Evolutionary conservation across 257 asterid genomes (phyloP).

Genomic region (Gentiana dahurica): DNA sequence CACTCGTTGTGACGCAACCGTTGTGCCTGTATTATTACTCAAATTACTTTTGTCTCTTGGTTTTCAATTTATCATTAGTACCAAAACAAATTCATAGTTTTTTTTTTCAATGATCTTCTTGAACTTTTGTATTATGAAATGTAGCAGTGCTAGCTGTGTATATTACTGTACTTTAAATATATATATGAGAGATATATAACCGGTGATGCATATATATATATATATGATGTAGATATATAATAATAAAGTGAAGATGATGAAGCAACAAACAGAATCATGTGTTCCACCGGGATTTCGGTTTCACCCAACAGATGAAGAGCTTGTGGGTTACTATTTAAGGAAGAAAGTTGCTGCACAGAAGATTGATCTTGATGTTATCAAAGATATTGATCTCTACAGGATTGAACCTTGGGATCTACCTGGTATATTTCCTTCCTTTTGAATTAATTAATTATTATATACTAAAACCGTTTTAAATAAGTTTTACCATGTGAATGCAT

Average conservation of each 20-base stretch:
- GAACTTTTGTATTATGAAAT: not conserved
- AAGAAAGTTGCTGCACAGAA: slow-evolving; percentile 65
- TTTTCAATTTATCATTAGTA: no score
- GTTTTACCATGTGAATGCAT: no score
- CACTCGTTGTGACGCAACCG: no score
- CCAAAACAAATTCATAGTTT: no score
- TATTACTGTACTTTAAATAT: slow-evolving; percentile 15
- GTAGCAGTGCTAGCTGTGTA: not conserved
- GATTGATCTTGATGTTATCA: slow-evolving; percentile 65
- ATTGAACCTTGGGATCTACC: slow-evolving; percentile 80
- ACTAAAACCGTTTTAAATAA: no score
- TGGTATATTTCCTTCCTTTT: slow-evolving; percentile 22
- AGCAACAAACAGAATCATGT: slow-evolving; percentile 44
- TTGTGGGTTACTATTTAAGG: slow-evolving; percentile 57
- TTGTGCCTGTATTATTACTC: no score
- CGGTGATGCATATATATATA: slow-evolving; percentile 22
- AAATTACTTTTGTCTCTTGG: no score
- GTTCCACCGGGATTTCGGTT: slow-evolving; percentile 79
- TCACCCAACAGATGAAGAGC: slow-evolving; percentile 72
- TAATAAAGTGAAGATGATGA: slow-evolving; percentile 8
- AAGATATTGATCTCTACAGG: slow-evolving; percentile 63
- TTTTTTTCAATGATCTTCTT: no score
- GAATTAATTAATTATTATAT: no score
- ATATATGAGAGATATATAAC: slow-evolving; percentile 3
- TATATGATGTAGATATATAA: slow-evolving; percentile 15